phyloP scores from a whole-genome alignment of 768 basidiomycete species.

The Gautieria morchelliformis region DNA sequence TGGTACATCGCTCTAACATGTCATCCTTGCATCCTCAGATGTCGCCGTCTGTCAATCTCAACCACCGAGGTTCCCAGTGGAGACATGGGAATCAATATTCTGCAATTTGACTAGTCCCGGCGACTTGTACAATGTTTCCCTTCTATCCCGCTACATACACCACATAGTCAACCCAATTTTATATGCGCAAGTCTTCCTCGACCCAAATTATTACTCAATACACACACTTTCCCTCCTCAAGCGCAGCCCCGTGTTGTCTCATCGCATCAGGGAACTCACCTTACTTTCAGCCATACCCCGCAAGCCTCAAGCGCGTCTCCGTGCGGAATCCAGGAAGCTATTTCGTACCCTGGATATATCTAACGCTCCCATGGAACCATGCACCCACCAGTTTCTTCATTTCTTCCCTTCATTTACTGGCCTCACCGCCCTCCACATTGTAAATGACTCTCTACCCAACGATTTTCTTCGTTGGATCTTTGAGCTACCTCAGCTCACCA shows the following conservation, averaged over 20 bases:
- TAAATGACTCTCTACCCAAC: background rate
- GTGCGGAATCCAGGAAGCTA: background rate
- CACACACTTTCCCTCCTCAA: background rate
- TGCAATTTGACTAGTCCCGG: background rate
- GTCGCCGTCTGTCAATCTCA: background rate
- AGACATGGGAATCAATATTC: slow-evolving; percentile 7
- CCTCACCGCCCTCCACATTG: background rate
- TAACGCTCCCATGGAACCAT: background rate
- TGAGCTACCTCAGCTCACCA: background rate
- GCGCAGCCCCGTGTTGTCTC: background rate
- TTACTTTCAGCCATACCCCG: background rate
- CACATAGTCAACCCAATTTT: background rate
- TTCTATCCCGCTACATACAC: slow-evolving; percentile 1
- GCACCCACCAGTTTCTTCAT: background rate
- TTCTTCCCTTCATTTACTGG: background rate
- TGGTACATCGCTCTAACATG: background rate
- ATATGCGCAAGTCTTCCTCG: background rate
- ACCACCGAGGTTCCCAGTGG: slow-evolving; percentile 1
- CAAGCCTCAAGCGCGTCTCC: background rate
- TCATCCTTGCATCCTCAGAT: background rate
- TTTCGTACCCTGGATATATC: background rate
- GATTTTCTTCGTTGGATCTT: slow-evolving; percentile 1
- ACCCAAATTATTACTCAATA: slow-evolving; percentile 1
- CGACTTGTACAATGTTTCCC: slow-evolving; percentile 3
- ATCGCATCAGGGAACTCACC: background rate